phyloP scores from a whole-genome alignment of 2,329 filamentous ascomycete species.

The Taxawa tesnikishii region DNA sequence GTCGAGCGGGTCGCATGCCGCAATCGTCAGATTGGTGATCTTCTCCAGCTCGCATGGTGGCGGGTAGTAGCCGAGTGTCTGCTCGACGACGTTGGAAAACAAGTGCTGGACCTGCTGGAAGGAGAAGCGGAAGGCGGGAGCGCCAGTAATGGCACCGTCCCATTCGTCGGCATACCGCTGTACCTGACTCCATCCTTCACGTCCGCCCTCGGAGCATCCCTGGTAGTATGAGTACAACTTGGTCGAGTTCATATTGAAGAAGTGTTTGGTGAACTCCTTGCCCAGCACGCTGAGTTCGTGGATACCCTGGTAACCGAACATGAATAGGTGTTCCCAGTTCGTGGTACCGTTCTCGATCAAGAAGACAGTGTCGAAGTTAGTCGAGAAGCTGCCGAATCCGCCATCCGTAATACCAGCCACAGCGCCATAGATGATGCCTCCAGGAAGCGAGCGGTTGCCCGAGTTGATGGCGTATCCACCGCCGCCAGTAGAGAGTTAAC shows the following conservation, averaged over 20 bases:
- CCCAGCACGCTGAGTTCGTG: constrained; percentile 37
- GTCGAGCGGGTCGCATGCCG: constrained; percentile 41
- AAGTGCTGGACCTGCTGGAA: constrained; percentile 34
- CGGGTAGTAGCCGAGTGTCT: constrained; percentile 26
- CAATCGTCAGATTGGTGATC: constrained; percentile 42
- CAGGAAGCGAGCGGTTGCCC: constrained; percentile 21
- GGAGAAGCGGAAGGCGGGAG: constrained; percentile 31
- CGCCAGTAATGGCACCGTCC: constrained; percentile 32
- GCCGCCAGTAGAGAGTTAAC: constrained; percentile 35
- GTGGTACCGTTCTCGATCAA: constrained; percentile 31
- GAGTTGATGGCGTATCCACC: constrained; percentile 35
- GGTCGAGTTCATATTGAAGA: constrained; percentile 18
- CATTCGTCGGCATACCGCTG: constrained; percentile 38
- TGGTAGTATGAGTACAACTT: constrained; percentile 36
- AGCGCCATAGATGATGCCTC: constrained; percentile 34
- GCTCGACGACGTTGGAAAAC: constrained; percentile 25
- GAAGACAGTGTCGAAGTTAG: constrained; percentile 22
- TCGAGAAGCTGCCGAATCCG: constrained; percentile 37
- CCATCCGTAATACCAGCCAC: constrained; percentile 37
- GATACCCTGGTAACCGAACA: constrained; percentile 38
- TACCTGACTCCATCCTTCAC: constrained; percentile 35
- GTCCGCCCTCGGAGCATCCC: constrained; percentile 40
- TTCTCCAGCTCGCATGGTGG: constrained; percentile 33
- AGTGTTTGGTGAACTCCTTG: constrained; percentile 27
- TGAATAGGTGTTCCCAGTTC: constrained; percentile 36